Evolutionary conservation across 2,329 filamentous ascomycete species (phyloP), one percentile per base, ranked within the genome.

Genomic region (Cladosporium cucumerinum): DNA sequence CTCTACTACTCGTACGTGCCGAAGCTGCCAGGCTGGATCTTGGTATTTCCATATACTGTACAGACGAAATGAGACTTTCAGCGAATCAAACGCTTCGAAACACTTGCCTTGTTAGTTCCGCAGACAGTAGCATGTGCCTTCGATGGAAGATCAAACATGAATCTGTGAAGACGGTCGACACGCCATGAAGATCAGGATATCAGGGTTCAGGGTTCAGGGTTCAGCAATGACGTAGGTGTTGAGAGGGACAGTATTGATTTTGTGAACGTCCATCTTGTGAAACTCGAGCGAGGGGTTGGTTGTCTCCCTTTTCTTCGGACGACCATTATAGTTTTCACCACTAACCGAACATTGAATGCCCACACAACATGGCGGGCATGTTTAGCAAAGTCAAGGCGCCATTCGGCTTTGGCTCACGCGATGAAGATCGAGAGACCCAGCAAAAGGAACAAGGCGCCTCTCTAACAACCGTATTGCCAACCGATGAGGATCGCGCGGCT

Each of bases 381-480:
- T 70, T 73, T 66, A 68, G 66, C 32, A 66, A 64, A 48, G 65
- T 63, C 34, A 71, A 72, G 26, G 68, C 66, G 28, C 66, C 62
- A 57, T 66, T 61, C 65, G 67, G 68, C 55, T 68, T 70, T 58
- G 57, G 36, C 32, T 65, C 65, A 11, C 68, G 68, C 30, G 66
- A 69, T 14, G 62, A 66, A 18, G 59, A 46, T 30, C 52, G 63
- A 49, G 34, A 67, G 12, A 61, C 48, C 8, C 52, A 36, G 23
- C 49, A 68, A 32, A 36, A 63, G 23, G 70, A 72, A 59, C 71
- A 76, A 55, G 76, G 75, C 58, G 72, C 77, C 64, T 77, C 75
- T 6, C 77, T 83, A 60, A 81, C 78, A 1, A 82, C 81, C 6
- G 76, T 82, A 26, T 76, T 83, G 58, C 71, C 74, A 25, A 80